Evolutionary conservation across 2,329 filamentous ascomycete species (phyloP), one percentile per base, ranked within the genome.

Genomic region (Trichoderma sp.): DNA sequence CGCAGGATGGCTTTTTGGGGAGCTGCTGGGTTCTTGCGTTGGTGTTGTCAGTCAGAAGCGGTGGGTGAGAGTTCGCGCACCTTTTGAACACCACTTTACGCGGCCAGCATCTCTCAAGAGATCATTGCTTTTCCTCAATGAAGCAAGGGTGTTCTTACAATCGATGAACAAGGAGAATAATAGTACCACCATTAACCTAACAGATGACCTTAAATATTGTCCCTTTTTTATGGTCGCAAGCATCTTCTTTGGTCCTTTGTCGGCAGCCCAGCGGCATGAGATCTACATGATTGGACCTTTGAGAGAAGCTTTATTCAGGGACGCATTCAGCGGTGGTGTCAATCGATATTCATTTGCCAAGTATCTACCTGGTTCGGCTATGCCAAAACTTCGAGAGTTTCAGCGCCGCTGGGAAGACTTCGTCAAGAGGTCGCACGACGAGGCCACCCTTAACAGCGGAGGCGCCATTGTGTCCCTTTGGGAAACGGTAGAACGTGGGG

Each of bases 11-110:
- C 72, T 73, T 9, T 68, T 71, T n/a, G 56, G 30, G 15, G 43
- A 71, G 39, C 56, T 73, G 1, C 47, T 73, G 6, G 72, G 72
- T n/a, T 63, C 56, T 11, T 73, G 72, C 51, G 57, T 73, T 7
- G 72, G 72, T 8, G 56, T 73, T 4, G 34, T 73, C 43, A 73
- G 57, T 18, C 53, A 51, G 12, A 60, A 53, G 24, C 26, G 24
- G 24, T 73, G 72, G 72, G 28, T 21, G n/a, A 51, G 66, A 32
- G 72, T 71, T 5, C 36, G 63, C 18, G 39, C 60, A 24, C 70
- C 70, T 18, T 72, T 72, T 53, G 70, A 72, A 21, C 60, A 47
- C 6, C 70, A 72, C 18, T 72, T 72, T 28, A 72, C 64, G 15
- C 64, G 64, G 11, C 32, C 70, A 8, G 64, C 58, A 6, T 61